phyloP scores from a whole-genome alignment of 495 filamentous ascomycete genomes.

The Xylaria bambusicola region DNA sequence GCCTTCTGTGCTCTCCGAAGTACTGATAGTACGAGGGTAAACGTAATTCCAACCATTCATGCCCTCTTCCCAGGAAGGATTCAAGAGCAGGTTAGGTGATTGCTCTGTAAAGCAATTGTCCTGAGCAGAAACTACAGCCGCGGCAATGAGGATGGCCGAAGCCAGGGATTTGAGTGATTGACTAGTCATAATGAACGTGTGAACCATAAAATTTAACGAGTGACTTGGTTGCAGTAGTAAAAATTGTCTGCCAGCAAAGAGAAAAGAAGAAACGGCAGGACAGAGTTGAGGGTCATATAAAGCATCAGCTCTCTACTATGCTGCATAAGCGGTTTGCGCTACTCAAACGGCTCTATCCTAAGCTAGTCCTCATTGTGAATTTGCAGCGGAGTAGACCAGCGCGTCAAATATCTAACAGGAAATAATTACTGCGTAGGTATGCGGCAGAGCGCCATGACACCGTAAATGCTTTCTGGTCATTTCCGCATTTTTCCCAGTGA shows the following conservation, averaged over 20 bases:
- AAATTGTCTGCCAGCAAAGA: background rate
- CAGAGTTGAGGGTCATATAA: too few relatives aligned
- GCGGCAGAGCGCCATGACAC: background rate
- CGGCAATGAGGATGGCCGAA: background rate
- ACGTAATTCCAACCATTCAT: background rate
- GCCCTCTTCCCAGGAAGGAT: slow-evolving; percentile 1
- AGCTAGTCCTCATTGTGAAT: background rate
- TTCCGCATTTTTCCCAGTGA: background rate
- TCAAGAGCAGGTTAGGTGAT: background rate
- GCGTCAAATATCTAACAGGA: background rate
- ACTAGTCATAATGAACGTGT: slow-evolving; percentile 2
- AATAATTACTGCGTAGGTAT: too few relatives aligned
- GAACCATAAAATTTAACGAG: slow-evolving; percentile 2
- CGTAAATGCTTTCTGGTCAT: background rate
- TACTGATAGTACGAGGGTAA: background rate
- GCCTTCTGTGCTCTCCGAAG: background rate
- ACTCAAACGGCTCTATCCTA: too few relatives aligned
- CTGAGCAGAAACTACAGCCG: background rate
- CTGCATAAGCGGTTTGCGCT: background rate
- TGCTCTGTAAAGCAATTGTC: background rate
- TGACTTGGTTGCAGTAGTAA: slow-evolving; percentile 5
- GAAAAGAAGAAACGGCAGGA: too few relatives aligned
- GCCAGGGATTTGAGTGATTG: background rate
- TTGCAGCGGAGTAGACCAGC: background rate
- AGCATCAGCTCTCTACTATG: background rate